These are phyloP conservation scores for Xylaria sp. DNA, from an alignment of 2,329 filamentous ascomycete genomes.

Conservation along the genomic window DNA sequence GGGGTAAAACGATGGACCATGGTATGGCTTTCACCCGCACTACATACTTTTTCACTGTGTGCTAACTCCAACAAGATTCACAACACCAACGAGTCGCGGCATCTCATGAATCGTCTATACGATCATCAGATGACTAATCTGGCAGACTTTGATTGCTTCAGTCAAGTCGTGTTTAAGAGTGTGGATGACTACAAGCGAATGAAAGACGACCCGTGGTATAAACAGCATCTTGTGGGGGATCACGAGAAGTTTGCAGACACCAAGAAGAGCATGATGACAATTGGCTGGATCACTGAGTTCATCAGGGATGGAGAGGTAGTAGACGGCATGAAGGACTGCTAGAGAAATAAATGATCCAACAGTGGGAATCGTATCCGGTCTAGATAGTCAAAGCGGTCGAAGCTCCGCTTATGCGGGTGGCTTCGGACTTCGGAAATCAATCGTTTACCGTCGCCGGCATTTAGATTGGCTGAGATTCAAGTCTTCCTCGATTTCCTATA, in stretches of 20 bases:
- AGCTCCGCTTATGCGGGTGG: neutral
- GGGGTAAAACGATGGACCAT: conserved; percentile 60
- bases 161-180: conserved; percentile 58
- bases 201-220: conserved; percentile 62
- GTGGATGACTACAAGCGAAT: conserved; percentile 60
- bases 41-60: neutral
- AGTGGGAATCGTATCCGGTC: neutral
- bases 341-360: neutral
- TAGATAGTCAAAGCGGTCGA: neutral
- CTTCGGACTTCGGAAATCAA: neutral
- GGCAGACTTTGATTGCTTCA: conserved; percentile 63
- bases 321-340: conserved; percentile 25
- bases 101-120: conserved; percentile 18
- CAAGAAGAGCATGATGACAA: conserved; percentile 59
- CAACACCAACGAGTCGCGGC: neutral
- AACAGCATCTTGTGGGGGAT: conserved; percentile 56
- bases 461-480: neutral
- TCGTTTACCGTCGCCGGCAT: neutral
- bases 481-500: too few species aligned
- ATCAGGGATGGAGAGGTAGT: conserved; percentile 53
- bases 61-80: neutral
- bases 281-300: conserved; percentile 59
- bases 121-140: conserved; percentile 62
- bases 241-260: conserved; percentile 64
- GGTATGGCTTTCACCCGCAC: conserved; percentile 47